phyloP scores from a whole-genome alignment of 768 basidiomycete genomes.

The Mycena rosella region DNA sequence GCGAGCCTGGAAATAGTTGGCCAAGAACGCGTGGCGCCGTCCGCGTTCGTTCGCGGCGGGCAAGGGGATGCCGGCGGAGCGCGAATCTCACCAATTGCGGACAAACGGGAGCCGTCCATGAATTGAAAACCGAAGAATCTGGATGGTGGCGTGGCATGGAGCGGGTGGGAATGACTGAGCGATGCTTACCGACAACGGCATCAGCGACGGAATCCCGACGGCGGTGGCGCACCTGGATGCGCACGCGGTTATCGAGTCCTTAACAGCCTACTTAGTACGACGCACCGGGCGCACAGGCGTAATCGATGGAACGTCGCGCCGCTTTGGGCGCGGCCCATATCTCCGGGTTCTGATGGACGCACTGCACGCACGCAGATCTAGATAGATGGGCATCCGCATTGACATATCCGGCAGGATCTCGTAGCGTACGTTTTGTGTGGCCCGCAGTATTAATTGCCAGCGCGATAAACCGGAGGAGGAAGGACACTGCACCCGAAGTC shows the following conservation, averaged over 20 bases:
- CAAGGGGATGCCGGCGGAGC: not conserved
- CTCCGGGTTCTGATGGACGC: constrained; percentile 34
- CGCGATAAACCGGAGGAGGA: not conserved
- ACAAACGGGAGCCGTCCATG: too few relatives aligned
- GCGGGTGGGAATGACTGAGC: constrained; percentile 15
- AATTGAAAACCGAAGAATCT: not conserved
- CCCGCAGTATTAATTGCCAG: constrained; percentile 3
- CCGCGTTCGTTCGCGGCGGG: too few relatives aligned
- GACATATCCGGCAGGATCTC: constrained; percentile 4
- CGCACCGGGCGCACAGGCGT: constrained; percentile 3
- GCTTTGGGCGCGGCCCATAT: constrained; percentile 24
- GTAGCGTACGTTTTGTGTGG: constrained; percentile 1
- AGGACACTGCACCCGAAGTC: not conserved
- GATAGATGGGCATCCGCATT: constrained; percentile 3
- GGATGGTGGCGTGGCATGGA: not conserved
- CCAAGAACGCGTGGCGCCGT: too few relatives aligned
- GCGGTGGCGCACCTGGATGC: too few relatives aligned
- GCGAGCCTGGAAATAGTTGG: not conserved
- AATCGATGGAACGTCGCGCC: constrained; percentile 21
- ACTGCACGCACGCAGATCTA: not conserved
- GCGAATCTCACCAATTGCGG: too few relatives aligned
- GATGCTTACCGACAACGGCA: not conserved
- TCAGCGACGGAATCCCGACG: not conserved
- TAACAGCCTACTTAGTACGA: not conserved
- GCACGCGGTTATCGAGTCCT: not conserved